Conservation (phyloP, 495 filamentous ascomycete genomes). For the Penicillium lividum region DNA sequence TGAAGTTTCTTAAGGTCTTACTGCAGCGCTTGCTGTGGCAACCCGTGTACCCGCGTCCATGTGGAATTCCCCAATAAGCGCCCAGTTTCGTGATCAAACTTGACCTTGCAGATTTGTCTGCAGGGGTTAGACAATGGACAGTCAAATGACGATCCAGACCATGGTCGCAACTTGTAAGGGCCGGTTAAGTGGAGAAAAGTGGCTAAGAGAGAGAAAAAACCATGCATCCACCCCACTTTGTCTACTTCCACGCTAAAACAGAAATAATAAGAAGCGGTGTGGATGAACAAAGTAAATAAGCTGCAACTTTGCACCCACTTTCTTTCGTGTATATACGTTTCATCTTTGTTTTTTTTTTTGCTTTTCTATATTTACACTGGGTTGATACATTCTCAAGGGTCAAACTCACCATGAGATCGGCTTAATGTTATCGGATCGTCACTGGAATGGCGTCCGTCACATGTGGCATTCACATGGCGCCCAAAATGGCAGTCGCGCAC, state of each 20-base stretch:
- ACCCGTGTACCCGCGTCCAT: background rate
- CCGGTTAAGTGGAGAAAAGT: background rate
- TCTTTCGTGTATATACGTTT: background rate
- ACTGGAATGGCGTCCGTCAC: conserved; percentile 11
- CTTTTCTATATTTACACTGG: background rate
- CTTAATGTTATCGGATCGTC: background rate
- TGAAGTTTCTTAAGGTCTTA: background rate
- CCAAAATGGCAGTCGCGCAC: background rate
- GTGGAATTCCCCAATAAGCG: background rate
- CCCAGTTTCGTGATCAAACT: background rate
- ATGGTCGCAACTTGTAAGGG: background rate
- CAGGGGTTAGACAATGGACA: background rate
- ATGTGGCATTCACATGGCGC: conserved; percentile 10
- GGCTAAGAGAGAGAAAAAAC: background rate
- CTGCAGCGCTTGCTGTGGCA: background rate
- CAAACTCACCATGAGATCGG: background rate
- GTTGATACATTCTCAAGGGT: background rate
- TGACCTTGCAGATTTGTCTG: background rate
- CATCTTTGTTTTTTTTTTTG: background rate
- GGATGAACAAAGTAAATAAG: background rate
- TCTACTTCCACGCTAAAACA: background rate
- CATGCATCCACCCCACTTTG: conserved; percentile 2
- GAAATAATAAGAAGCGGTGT: conserved; percentile 1
- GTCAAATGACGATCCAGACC: background rate
- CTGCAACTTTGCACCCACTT: background rate